Evolutionary conservation across 345 rosid genomes (phyloP), one percentile per base, ranked within the genome.

Genomic region (Eucalyptus grandis): DNA sequence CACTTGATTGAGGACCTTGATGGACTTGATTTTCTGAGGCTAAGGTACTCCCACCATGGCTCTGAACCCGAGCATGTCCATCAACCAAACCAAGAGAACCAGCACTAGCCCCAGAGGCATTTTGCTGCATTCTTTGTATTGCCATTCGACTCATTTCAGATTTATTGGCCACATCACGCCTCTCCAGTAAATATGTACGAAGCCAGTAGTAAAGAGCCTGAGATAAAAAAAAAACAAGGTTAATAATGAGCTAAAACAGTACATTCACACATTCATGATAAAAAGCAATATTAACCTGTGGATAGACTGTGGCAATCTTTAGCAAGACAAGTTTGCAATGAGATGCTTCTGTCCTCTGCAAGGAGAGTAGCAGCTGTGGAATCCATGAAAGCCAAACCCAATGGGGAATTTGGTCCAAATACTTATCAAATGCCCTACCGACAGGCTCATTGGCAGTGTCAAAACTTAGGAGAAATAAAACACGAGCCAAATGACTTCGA

Each of bases 351-450:
- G 95, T 91, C 95, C 99, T 95, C 95, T 97, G 99, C 91, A 98
- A 93, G 91, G 99, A 98, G 90, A 98, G 98, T 91, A 98, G 93
- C 53, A 98, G 92, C 93, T 98, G 99, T 4, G 99, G 99, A 90
- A 98, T 96, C 99, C 99, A 98, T 89, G 98, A 94, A 92, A 97
- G 99, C 99, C 99, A 98, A 87, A 96, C 98, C 99, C 99, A 98
- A 91, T 96, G 95, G 31, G 99, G 99, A 89, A 96, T 96, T 93
- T 98, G 99, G 77, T 98, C 99, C 90, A 95, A 92, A 90, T 94
- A 96, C 92, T 96, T 98, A 92, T 97, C 99, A 92, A 98, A 98
- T 67, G 97, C 94, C 95, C 98, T 96, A 85, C 99, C 99, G 86
- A 98, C 99, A 37, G 98, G 93, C 93, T 98, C 99, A 92, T 91